A percentile compares a stretch with the other conserved stretches of the same genome.
Conservation (phyloP, 2,329 filamentous ascomycete species). For the Fusarium subtropicale region DNA sequence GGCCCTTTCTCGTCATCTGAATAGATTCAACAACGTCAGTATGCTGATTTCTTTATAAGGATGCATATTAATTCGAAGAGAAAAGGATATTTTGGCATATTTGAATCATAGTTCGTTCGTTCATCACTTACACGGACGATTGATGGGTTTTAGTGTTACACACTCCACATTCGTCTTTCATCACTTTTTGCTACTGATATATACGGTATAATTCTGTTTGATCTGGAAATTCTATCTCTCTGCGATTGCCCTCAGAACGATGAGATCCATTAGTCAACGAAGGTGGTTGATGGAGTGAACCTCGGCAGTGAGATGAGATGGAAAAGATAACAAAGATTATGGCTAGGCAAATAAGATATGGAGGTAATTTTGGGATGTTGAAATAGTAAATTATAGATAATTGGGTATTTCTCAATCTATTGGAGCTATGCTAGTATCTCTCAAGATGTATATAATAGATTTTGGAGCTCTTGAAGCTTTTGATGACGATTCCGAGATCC, state of each 20-base stretch:
- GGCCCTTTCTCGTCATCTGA: rapidly evolving
- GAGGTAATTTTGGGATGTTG: neutral
- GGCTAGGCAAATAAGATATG: neutral
- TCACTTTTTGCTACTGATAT: too few species aligned
- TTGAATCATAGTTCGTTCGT: neutral
- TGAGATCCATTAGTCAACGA: neutral
- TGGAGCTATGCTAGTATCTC: neutral
- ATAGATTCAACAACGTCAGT: neutral
- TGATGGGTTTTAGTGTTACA: neutral
- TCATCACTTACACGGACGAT: neutral
- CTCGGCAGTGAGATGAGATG: neutral
- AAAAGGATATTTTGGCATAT: neutral
- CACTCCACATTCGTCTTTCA: neutral
- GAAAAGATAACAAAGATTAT: neutral
- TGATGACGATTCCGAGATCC: constrained; percentile 30
- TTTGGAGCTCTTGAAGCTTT: constrained; percentile 18
- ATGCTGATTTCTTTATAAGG: neutral
- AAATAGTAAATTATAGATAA: neutral
- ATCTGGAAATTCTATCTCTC: neutral
- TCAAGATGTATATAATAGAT: neutral
- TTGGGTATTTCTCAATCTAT: rapidly evolving
- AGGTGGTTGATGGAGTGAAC: neutral
- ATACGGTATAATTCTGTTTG: too few species aligned
- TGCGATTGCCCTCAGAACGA: neutral
- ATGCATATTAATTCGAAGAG: neutral